Percentiles rank a stretch among this genome's conserved stretches.
Evolutionary conservation across 768 basidiomycete species (phyloP).

Genomic region (Boletellus sp.): DNA sequence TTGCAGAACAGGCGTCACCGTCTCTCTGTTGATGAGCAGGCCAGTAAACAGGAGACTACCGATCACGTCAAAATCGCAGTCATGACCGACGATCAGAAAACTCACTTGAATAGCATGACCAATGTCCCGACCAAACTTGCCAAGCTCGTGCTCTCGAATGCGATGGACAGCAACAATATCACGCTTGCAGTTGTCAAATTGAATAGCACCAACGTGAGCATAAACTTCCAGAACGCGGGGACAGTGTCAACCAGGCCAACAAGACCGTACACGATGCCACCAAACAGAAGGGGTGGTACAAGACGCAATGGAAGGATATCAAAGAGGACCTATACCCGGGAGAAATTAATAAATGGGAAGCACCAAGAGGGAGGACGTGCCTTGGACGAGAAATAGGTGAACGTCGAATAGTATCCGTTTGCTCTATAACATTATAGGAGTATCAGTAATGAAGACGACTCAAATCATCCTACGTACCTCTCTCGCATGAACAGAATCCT

Average conservation of each 20-base stretch:
- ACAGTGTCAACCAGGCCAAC: constrained; percentile 93
- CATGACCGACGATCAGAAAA: constrained; percentile 13
- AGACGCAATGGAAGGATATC: constrained; percentile 94
- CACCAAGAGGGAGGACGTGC: constrained; percentile 29
- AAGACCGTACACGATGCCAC: constrained; percentile 91
- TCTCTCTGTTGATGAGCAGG: constrained; percentile 89
- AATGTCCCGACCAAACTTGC: constrained; percentile 93
- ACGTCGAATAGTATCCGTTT: constrained; percentile 96
- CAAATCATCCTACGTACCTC: constrained; percentile 47
- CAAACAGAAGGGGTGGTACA: constrained; percentile 92
- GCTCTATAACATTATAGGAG: constrained; percentile 47
- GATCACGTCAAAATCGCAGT: constrained; percentile 3
- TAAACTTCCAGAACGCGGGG: constrained; percentile 95
- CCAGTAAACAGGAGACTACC: constrained; percentile 91
- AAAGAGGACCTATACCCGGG: constrained; percentile 68
- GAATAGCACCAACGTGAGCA: constrained; percentile 92
- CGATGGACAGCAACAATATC: constrained; percentile 85
- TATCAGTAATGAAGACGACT: background rate
- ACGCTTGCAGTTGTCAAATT: constrained; percentile 94
- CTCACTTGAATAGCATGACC: constrained; percentile 98
- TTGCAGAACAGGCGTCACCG: constrained; percentile 63
- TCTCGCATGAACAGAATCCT: constrained; percentile 98
- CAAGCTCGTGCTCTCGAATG: constrained; percentile 80
- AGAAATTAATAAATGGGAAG: background rate
- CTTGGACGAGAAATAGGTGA: constrained; percentile 97